Percentiles rank a stretch among this genome's conserved stretches.
Conservation (phyloP, 257 asterid genomes). For the Anisodus tanguticus region DNA sequence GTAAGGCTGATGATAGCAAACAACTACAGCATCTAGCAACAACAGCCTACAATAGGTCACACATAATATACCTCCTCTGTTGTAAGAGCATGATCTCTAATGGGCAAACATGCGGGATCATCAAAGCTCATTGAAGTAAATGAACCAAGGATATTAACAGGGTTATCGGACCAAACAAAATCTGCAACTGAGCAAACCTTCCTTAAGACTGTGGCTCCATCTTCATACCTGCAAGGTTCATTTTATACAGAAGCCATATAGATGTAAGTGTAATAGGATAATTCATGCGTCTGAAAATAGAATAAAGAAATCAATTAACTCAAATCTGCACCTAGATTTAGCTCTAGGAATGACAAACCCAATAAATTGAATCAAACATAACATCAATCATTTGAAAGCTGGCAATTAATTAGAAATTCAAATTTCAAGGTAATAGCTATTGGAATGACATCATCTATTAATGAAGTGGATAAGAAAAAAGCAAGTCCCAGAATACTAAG, state of each 20-base stretch:
- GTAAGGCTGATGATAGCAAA: conserved; percentile 15
- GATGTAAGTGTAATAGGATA: not conserved
- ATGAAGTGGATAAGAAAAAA: not conserved
- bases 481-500: not conserved
- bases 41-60: not conserved
- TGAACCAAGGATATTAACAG: conserved; percentile 83
- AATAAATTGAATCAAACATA: not conserved
- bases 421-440: not conserved
- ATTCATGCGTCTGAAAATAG: not conserved
- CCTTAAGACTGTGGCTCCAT: conserved; percentile 77
- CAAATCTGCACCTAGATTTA: not conserved
- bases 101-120: conserved; percentile 62
- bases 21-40: conserved; percentile 1
- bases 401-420: not conserved
- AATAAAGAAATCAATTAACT: not conserved
- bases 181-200: conserved; percentile 76
- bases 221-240: conserved; percentile 70
- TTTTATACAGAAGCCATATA: not conserved
- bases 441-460: not conserved
- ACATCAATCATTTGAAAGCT: not conserved
- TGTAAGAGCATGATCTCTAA: conserved; percentile 72
- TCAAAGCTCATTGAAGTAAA: conserved; percentile 70
- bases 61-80: conserved; percentile 72
- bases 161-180: conserved; percentile 72
- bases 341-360: not conserved